Percentiles rank a stretch among this genome's conserved stretches.
These are phyloP conservation scores for Picea abies DNA, from an alignment of 83 land plant species.

Conservation along the genomic window DNA sequence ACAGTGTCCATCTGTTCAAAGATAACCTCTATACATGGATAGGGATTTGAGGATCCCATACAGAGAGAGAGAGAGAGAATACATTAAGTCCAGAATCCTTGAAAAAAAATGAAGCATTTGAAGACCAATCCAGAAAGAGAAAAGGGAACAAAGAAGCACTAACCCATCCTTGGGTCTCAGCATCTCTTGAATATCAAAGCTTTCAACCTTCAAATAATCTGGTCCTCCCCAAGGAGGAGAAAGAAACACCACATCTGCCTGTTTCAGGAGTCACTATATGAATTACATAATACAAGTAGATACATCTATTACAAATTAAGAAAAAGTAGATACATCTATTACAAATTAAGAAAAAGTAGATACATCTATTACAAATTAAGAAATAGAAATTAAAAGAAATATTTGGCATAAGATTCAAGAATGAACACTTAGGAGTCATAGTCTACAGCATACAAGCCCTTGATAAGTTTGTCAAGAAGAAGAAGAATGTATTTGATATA, in stretches of 20 bases:
- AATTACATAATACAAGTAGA: too few relatives aligned
- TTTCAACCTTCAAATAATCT: conserved; percentile 62
- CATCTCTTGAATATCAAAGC: conserved; percentile 80
- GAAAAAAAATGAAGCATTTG: neutral
- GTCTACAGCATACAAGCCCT: too few relatives aligned
- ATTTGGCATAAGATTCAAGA: too few relatives aligned
- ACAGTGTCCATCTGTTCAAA: neutral
- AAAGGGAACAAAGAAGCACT: conserved; percentile 8
- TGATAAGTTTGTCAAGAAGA: too few relatives aligned
- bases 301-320: too few relatives aligned
- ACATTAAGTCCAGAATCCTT: neutral
- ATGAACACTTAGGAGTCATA: too few relatives aligned
- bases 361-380: too few relatives aligned
- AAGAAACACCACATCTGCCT: conserved; percentile 93
- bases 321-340: too few relatives aligned
- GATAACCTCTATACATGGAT: neutral
- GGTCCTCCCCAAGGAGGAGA: conserved; percentile 99
- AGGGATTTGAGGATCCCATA: neutral
- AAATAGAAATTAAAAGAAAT: too few relatives aligned
- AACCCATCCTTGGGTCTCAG: conserved; percentile 90
- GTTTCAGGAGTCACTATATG: conserved; percentile 15
- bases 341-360: too few relatives aligned
- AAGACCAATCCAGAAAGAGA: neutral
- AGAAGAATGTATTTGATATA: too few relatives aligned
- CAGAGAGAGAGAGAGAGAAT: neutral